A percentile compares a stretch with the other conserved stretches of the same genome.
phyloP scores from a whole-genome alignment of 108 stramenopile species.

The Cyclostephanos invisitatus region DNA sequence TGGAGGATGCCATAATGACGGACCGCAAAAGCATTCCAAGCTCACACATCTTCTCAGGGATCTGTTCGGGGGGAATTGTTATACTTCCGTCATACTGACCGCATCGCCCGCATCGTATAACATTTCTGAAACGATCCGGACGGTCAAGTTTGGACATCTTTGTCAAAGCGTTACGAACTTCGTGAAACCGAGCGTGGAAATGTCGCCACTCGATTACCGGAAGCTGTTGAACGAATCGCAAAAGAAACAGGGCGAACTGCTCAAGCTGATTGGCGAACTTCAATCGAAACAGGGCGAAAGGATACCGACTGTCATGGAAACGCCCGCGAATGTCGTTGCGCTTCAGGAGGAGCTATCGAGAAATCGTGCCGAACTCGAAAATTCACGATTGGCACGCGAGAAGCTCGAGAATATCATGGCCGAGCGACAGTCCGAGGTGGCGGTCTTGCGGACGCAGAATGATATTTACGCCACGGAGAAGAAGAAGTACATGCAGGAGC shows the following conservation, averaged over 20 bases:
- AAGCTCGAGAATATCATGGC: conserved; percentile 45
- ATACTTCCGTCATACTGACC: conserved; percentile 80
- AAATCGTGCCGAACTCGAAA: conserved; percentile 30
- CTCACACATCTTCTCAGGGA: conserved; percentile 78
- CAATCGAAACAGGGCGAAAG: conserved; percentile 57
- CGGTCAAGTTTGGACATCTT: conserved; percentile 77
- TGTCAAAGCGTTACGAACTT: conserved; percentile 60
- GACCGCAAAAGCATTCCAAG: conserved; percentile 75
- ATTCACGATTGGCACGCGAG: conserved; percentile 36
- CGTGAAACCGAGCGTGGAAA: conserved; percentile 49
- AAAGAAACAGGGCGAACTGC: conserved; percentile 59
- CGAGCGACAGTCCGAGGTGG: conserved; percentile 65
- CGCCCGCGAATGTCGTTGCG: conserved; percentile 35
- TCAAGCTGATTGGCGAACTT: conserved; percentile 59
- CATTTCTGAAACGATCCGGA: conserved; percentile 80
- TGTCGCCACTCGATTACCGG: conserved; percentile 51
- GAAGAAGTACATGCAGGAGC: conserved; percentile 55
- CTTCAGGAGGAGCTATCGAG: conserved; percentile 39
- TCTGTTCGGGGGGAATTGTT: conserved; percentile 87
- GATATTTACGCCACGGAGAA: conserved; percentile 60
- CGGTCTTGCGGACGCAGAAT: conserved; percentile 69
- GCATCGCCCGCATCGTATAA: conserved; percentile 82
- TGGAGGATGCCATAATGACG: conserved; percentile 15
- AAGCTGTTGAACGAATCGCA: conserved; percentile 61
- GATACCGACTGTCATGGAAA: conserved; percentile 31